These are phyloP conservation scores for Colletotrichum musicola DNA, from an alignment of 2,329 filamentous ascomycete genomes.

Conservation along the genomic window DNA sequence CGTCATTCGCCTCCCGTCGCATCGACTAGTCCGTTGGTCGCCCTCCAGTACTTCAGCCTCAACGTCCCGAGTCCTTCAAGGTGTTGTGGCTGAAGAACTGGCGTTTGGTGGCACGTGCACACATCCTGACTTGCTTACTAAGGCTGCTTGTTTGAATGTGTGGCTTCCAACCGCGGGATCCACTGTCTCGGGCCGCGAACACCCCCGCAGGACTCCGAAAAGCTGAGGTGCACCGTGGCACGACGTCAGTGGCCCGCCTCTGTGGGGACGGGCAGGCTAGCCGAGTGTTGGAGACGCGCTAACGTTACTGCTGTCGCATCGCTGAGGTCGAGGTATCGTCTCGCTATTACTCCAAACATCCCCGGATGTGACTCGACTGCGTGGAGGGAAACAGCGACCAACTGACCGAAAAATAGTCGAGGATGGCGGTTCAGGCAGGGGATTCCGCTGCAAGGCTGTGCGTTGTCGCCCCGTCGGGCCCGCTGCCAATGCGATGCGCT, in stretches of 20 bases:
- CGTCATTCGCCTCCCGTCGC: slow-evolving; percentile 6
- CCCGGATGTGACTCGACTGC: too few species aligned
- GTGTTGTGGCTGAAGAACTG: background rate
- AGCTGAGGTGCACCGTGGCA: slow-evolving; percentile 20
- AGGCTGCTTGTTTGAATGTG: background rate
- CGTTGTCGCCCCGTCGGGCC: background rate
- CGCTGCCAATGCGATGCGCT: slow-evolving; percentile 2
- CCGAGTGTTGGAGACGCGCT: too few species aligned
- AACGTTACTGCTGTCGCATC: too few species aligned
- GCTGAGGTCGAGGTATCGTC: background rate
- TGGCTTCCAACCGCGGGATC: background rate
- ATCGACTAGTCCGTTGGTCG: background rate
- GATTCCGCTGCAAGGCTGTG: slow-evolving; percentile 4
- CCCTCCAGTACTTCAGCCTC: background rate
- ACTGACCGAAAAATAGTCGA: background rate
- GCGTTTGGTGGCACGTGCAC: slow-evolving; percentile 15
- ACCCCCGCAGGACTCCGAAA: background rate
- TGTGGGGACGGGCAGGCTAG: slow-evolving; percentile 2
- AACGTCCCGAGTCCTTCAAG: background rate
- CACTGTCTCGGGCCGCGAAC: slow-evolving; percentile 2
- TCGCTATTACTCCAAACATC: background rate
- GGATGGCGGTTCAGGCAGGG: slow-evolving; percentile 4
- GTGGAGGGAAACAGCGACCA: background rate
- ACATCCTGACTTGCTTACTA: too few species aligned
- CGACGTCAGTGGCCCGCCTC: slow-evolving; percentile 28